Conservation (phyloP, 148 eudicot genomes). For the Persicaria tinctoria region DNA sequence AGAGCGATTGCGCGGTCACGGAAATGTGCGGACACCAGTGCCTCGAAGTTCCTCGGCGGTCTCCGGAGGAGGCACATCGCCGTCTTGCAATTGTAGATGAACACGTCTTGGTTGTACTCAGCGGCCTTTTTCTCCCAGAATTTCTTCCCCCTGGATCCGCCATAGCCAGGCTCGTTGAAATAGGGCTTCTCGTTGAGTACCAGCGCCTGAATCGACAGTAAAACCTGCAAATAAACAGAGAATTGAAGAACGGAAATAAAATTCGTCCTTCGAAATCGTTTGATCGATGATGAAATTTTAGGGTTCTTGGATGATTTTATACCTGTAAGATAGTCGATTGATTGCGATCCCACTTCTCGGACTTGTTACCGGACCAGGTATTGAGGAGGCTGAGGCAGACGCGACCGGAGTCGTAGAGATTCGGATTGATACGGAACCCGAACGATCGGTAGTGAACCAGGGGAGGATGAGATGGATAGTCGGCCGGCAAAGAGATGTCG, state of each 20-base stretch:
- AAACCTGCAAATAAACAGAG: conserved; percentile 30
- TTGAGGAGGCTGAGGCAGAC: conserved; percentile 73
- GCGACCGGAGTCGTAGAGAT: conserved; percentile 39
- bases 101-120: conserved; percentile 41
- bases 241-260: neutral
- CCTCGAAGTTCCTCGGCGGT: conserved; percentile 47
- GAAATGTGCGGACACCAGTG: conserved; percentile 36
- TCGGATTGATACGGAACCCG: conserved; percentile 70
- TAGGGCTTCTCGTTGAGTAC: conserved; percentile 66
- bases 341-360: conserved; percentile 46
- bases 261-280: too few relatives aligned
- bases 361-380: conserved; percentile 53
- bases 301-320: neutral
- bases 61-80: conserved; percentile 29
- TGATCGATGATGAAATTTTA: too few relatives aligned
- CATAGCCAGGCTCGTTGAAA: conserved; percentile 58
- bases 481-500: conserved; percentile 49
- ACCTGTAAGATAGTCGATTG: conserved; percentile 56
- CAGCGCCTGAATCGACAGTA: conserved; percentile 76
- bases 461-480: conserved; percentile 62
- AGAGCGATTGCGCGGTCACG: conserved; percentile 21
- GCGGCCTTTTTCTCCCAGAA: conserved; percentile 24
- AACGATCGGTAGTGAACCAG: conserved; percentile 38
- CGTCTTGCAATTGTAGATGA: conserved; percentile 44
- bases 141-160: conserved; percentile 14